Evolutionary conservation across 306 rosid genomes (phyloP).

Genomic region (Quillaja saponaria): DNA sequence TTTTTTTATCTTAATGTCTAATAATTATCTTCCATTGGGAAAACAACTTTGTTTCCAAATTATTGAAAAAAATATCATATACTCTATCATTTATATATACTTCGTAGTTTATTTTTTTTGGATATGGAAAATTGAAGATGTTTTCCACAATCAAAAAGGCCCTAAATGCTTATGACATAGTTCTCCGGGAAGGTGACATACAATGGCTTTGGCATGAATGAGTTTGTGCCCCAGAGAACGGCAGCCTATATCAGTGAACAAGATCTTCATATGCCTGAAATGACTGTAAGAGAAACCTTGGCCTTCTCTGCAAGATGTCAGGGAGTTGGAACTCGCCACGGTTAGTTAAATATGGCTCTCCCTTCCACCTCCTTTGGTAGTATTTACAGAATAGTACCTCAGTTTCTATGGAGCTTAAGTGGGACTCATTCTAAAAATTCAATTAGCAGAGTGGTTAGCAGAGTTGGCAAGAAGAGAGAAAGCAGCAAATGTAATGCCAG

Average conservation of each 20-base stretch:
- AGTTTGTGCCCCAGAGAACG: constrained; percentile 70
- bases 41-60: too few relatives aligned
- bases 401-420: not conserved
- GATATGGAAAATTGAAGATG: too few relatives aligned
- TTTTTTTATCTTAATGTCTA: too few relatives aligned
- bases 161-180: constrained; percentile 11
- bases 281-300: constrained; percentile 92
- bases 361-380: not conserved
- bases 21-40: too few relatives aligned
- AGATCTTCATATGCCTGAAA: constrained; percentile 79
- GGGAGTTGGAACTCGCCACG: constrained; percentile 81
- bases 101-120: too few relatives aligned
- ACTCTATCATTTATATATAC: too few relatives aligned
- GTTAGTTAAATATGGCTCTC: constrained; percentile 25
- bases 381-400: constrained; percentile 6
- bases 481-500: constrained; percentile 72
- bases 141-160: not conserved
- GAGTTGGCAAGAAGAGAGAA: constrained; percentile 83
- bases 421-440: not conserved
- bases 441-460: constrained; percentile 47
- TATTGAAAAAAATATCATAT: too few relatives aligned
- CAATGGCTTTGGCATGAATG: constrained; percentile 49
- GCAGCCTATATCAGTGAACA: constrained; percentile 84
- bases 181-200: constrained; percentile 46
- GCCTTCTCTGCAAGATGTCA: constrained; percentile 81